Evolutionary conservation across 2,329 filamentous ascomycete genomes (phyloP), one percentile per base, ranked within the genome.

Genomic region (Lojkania enalia): DNA sequence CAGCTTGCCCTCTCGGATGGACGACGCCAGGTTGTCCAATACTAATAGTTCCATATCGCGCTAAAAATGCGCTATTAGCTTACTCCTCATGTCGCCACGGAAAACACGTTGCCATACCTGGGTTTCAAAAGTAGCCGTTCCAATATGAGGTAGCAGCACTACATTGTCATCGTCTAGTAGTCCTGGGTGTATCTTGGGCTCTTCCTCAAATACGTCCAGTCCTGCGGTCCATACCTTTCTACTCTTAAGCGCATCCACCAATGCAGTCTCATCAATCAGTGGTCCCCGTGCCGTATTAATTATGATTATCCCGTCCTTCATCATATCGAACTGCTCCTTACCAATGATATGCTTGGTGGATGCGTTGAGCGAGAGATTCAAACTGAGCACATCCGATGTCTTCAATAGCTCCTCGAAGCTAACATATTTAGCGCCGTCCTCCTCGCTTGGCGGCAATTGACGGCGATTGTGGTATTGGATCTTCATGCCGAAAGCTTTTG

Each of bases 31-130:
- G 52, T 84, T 84, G 21, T 80, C 73, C 60, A 84, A 49, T 14
- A 83, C 80, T 51, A 83, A 59, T 40, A 82, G 57, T 61, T 84
- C 81, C 81, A 83, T 84, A 42, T 82, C 78, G 52, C 75, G 66
- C 66, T 71, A 42, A 3, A 16, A 14, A 11, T 42, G 19, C 20
- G 36, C 43, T 61, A 38, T 61, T 56, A 44, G 13, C 29, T 3
- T 5, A 21, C 14, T 12, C 13, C 11, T 20, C 14, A 15, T 9
- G 9, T 19, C 18, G 15, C 15, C 7, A 2, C 29, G 30, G 5
- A 15, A 3, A 4, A 50, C 63, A n/a, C n/a, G n/a, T n/a, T n/a
- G n/a, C n/a, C n/a, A 52, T 44, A 69, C 77, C 67, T 83, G 80
- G 16, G 80, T 83, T 64, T 84, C 81, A 57, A 74, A 78, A 9